Base-by-base conservation (phyloP, 768 basidiomycete species). In the Tricholoma sp. region DNA sequence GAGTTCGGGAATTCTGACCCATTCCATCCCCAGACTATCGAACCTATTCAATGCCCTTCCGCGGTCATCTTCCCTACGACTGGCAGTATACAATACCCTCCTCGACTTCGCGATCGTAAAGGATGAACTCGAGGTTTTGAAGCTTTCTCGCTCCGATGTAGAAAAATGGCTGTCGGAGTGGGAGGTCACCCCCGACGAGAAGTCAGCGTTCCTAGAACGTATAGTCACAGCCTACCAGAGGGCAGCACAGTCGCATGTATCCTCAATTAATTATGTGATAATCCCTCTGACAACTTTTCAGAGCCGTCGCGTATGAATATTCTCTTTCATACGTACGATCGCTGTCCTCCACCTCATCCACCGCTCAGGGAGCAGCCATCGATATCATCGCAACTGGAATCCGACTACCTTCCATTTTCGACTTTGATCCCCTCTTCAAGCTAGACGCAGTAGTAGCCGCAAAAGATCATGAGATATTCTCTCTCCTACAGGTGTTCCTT, bases 31-130 rank as follows among this genome's bases (percentile, higher is more conserved):
- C 61, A 93, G 91, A 65, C 73, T 93, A 9, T 85, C 91, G 21
- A 92, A 91, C 67, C 70, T 93, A 29, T 92, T 91, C 79, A 92
- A 94, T 64, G 79, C 86, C 10, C 71, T 84, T 11, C 86, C 90
- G 22, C 81, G 82, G 55, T 76, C 72, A 49, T 92, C 90, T 3
- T 68, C 83, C 14, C 73, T 88, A 56, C 84, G 91, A 4, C 71
- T 83, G 29, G 65, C 75, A 5, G 86, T 91, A 19, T 89, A 86
- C 63, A 78, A 72, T 18, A 72, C 81, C 8, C 79, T 93, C 18
- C 71, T 94, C 21, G 71, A 81, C 21, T 66, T 85, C 47, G 85
- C 89, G 5, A 74, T 74, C 22, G 69, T 75, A 19, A 83, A 85
- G 60, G 81, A 82, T 61, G 85, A 91, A 52, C 69, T 91, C 3